Base-by-base conservation (phyloP, 176 grass and related monocot genomes). In the Lolium multiflorum region DNA sequence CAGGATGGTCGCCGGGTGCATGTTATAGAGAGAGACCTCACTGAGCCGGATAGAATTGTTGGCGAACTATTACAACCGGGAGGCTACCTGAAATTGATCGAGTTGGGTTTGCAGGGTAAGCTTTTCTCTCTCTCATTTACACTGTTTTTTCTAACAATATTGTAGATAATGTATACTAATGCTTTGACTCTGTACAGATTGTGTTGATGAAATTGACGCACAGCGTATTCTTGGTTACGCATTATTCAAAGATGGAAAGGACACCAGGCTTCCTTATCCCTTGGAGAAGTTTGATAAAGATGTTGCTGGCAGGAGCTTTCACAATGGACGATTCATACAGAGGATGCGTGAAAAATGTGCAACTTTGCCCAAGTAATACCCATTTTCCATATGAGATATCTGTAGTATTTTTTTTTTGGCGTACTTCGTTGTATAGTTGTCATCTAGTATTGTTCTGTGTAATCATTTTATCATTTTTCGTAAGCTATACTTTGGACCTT, bases 21-120 rank as follows among this genome's bases (percentile, higher is more conserved):
- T 96, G 92, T 99, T 44, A 96, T 99, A 43, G 97, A 99, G 87
- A 99, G 97, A 89, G 97, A 99, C 67, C 82, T 99, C 48, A 91
- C 92, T 78, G 94, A 99, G 54, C 97, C 97, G 3, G 97, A 96
- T 85, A 90, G 97, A 89, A 99, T 99, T 63, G 97, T 99, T 38
- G 97, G 97, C 64, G 97, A 99, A 88, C 83, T 99, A 13, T 87
- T 99, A 77, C 97, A 99, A 63, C 97, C 97, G 28, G 97, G 97
- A 65, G 97, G 97, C 64, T 99, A 96, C 80, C 75, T 99, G 62
- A 99, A 91, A 88, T 84, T 99, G 83, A 86, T 99, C 3, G 97
- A 99, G 77, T 71, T 99, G 85, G 94, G 83, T 79, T 90, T 99
- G 22, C 47, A 96, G 73, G 97, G 97, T 99, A 91, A 88, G 52